Evolutionary conservation across 139 green algal species (phyloP).

Genomic region (Deuterostichococcus epilithicus): DNA sequence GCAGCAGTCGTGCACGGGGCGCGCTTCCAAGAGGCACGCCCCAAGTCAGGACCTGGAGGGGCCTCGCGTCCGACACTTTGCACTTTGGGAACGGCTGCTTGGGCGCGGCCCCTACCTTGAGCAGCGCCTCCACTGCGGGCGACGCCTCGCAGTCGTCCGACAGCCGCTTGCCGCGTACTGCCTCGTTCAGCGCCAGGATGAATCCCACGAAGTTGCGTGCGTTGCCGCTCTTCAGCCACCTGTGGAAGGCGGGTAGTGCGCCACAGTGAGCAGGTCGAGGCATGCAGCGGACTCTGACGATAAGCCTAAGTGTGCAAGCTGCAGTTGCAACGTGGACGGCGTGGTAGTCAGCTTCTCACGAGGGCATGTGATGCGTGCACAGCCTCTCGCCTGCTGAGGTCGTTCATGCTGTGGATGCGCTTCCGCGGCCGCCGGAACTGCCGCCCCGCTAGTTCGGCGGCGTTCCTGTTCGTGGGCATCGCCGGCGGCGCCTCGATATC

Average conservation of each 20-base stretch:
- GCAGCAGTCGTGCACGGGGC: not conserved
- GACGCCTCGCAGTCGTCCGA: conserved; percentile 49
- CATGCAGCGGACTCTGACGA: no score
- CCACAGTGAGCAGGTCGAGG: no score
- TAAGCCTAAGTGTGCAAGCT: no score
- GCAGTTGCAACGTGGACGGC: no score
- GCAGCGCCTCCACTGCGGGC: conserved; percentile 26
- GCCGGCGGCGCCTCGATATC: not conserved
- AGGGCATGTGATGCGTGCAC: no score
- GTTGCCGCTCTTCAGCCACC: not conserved
- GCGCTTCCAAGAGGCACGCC: no score
- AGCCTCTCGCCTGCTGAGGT: not conserved
- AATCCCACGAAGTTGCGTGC: conserved; percentile 72
- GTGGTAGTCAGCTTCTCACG: no score
- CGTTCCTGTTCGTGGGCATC: not conserved
- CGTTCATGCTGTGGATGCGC: not conserved
- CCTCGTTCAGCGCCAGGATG: conserved; percentile 73
- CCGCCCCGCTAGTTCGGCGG: not conserved
- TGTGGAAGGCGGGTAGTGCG: not conserved
- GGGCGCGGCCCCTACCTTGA: no score
- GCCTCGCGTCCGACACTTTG: no score
- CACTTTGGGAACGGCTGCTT: no score
- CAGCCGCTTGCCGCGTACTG: conserved; percentile 52
- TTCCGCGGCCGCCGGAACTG: not conserved
- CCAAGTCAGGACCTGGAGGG: no score